Evolutionary conservation across 345 rosid species (phyloP).

Genomic region (Rhizophora apiculata): DNA sequence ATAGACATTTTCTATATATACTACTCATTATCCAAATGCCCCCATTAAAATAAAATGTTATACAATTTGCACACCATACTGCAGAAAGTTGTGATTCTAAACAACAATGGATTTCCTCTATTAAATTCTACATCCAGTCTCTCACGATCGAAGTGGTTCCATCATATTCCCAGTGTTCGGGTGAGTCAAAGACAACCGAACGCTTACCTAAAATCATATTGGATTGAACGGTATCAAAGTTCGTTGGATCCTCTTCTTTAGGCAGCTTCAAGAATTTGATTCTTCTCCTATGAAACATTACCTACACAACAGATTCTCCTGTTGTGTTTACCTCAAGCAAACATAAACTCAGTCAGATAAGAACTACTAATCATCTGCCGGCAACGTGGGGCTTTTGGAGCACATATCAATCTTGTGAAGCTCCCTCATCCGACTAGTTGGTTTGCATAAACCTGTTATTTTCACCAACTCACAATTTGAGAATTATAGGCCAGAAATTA

Average conservation of each 20-base stretch:
- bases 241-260: background rate
- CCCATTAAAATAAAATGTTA: no score
- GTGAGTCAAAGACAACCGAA: no score
- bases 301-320: background rate
- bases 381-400: slow-evolving; percentile 78
- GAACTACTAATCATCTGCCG: slow-evolving; percentile 41
- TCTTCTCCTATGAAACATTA: background rate
- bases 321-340: background rate
- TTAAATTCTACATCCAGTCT: background rate
- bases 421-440: slow-evolving; percentile 52
- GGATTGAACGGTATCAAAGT: no score
- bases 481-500: background rate
- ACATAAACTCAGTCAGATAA: background rate
- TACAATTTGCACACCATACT: background rate
- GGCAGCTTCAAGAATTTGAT: background rate
- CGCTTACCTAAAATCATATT: no score
- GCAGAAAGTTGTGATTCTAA: background rate
- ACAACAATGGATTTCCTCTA: background rate
- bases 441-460: slow-evolving; percentile 67
- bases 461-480: background rate
- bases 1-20: no score
- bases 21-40: no score
- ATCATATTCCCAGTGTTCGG: no score
- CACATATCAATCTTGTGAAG: slow-evolving; percentile 63
- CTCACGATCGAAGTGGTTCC: background rate